Conservation (phyloP, 2,329 filamentous ascomycete species). For the Verticillium zaregamsianum region DNA sequence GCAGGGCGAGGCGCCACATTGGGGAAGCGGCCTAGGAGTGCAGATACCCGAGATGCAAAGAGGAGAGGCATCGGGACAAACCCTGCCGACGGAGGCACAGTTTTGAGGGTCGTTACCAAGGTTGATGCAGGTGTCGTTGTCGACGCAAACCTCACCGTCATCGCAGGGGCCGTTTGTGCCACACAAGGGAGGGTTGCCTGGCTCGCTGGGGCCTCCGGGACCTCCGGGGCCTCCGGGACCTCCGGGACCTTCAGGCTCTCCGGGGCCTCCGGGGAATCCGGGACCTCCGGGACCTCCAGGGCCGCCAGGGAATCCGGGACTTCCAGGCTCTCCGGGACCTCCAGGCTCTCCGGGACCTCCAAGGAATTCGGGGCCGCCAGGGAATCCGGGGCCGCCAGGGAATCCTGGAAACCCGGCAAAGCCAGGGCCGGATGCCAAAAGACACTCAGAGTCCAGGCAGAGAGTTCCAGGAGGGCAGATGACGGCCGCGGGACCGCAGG, state of each 20-base stretch:
- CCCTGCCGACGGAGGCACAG: neutral
- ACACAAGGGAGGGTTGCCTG: neutral
- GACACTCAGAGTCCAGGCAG: neutral
- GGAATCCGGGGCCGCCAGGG: neutral
- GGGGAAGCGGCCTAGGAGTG: too few species aligned
- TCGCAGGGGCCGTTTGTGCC: neutral
- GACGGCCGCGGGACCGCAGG: neutral
- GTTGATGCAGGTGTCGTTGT: neutral
- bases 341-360: neutral
- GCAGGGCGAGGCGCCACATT: neutral
- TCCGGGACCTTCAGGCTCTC: neutral
- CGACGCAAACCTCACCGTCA: neutral
- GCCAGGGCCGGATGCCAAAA: neutral
- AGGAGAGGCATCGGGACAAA: neutral
- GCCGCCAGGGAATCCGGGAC: neutral
- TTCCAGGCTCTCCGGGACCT: neutral
- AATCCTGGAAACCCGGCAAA: neutral
- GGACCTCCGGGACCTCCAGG: neutral
- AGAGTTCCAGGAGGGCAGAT: neutral
- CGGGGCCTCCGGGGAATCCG: neutral
- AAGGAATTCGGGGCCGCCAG: neutral
- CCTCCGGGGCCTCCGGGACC: too few species aligned
- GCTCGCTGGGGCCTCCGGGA: neutral
- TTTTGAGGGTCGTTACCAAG: neutral
- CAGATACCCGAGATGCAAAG: neutral